phyloP scores from a whole-genome alignment of 2,329 filamentous ascomycete species.

The Claviceps sp. region DNA sequence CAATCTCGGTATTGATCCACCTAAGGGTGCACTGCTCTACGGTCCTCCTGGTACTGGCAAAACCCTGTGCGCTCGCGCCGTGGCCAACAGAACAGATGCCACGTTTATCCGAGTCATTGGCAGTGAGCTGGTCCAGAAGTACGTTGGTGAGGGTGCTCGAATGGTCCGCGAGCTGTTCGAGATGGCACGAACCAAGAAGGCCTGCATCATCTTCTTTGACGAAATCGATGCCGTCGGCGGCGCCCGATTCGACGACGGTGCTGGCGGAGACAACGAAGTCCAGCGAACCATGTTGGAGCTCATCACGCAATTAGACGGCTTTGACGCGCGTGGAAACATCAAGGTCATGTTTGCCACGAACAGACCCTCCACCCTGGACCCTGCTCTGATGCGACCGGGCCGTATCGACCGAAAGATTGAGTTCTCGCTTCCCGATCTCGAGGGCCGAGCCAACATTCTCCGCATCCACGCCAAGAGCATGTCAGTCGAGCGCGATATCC shows the following conservation, averaged over 20 bases:
- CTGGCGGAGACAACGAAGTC: constrained; percentile 93
- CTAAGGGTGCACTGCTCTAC: constrained; percentile 92
- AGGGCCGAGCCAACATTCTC: constrained; percentile 92
- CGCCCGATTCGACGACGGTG: constrained; percentile 91
- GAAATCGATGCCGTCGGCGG: constrained; percentile 95
- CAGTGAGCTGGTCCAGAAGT: constrained; percentile 95
- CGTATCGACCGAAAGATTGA: constrained; percentile 99
- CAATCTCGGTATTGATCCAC: constrained; percentile 95
- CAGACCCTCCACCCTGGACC: constrained; percentile 85
- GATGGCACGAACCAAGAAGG: constrained; percentile 99
- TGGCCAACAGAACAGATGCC: constrained; percentile 94
- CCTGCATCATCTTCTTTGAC: constrained; percentile 95
- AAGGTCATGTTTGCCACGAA: constrained; percentile 99
- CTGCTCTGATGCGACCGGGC: constrained; percentile 91
- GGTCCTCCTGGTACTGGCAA: constrained; percentile 98
- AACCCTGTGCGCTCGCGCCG: constrained; percentile 91
- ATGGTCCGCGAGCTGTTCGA: constrained; percentile 99
- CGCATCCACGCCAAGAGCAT: constrained; percentile 99
- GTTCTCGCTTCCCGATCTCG: constrained; percentile 92
- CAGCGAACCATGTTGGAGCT: constrained; percentile 96
- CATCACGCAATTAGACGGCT: constrained; percentile 92
- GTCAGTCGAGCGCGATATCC: constrained; percentile 96
- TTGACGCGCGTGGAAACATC: constrained; percentile 94
- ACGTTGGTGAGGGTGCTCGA: constrained; percentile 91
- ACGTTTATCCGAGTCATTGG: constrained; percentile 98